Conservation (phyloP, 306 rosid species). For the Gastrolobium villosum region DNA sequence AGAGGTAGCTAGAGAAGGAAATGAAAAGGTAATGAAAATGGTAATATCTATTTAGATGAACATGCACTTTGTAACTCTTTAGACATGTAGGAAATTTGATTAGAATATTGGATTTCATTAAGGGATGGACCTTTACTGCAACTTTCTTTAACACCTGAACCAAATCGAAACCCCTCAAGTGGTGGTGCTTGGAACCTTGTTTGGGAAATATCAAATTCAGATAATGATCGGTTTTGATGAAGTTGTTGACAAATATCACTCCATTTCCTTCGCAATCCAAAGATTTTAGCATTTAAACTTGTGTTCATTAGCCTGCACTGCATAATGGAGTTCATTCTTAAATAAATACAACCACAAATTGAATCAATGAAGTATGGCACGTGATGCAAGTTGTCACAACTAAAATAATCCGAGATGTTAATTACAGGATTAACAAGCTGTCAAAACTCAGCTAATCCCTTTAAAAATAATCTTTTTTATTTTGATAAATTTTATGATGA, state of each 20-base stretch:
- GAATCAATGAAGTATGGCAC: constrained; percentile 17
- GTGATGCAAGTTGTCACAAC: constrained; percentile 41
- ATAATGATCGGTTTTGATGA: constrained; percentile 61
- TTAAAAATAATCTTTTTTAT: too few relatives aligned
- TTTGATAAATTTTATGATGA: too few relatives aligned
- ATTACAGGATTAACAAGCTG: too few relatives aligned
- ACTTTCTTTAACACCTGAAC: constrained; percentile 60
- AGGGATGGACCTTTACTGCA: constrained; percentile 55
- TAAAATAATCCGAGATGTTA: too few relatives aligned
- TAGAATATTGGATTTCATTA: constrained; percentile 52
- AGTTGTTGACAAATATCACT: constrained; percentile 65
- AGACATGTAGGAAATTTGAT: constrained; percentile 47
- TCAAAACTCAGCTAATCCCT: too few relatives aligned
- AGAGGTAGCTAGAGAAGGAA: too few relatives aligned
- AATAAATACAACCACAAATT: constrained; percentile 46
- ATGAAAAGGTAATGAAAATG: constrained; percentile 54
- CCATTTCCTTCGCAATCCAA: constrained; percentile 83
- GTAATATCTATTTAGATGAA: constrained; percentile 54
- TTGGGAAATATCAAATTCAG: constrained; percentile 59
- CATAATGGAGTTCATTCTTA: constrained; percentile 61
- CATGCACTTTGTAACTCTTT: constrained; percentile 49
- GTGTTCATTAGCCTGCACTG: constrained; percentile 78
- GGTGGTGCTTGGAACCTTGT: constrained; percentile 56
- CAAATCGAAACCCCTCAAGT: constrained; percentile 55
- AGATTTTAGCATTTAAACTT: constrained; percentile 54